Conservation (phyloP, 768 basidiomycete genomes). For the Lentinus tigrinus region DNA sequence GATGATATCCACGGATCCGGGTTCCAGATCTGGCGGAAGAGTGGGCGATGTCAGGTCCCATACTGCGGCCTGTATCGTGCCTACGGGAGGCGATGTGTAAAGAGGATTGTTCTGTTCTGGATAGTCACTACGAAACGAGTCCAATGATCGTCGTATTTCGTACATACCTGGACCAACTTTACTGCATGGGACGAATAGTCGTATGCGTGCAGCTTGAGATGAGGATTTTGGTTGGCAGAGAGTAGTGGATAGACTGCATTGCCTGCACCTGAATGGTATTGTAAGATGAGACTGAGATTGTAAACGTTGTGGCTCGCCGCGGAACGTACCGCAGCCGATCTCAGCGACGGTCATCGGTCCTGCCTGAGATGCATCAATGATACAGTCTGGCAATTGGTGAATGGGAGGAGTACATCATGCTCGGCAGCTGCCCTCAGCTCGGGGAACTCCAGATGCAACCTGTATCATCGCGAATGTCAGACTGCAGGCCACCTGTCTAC, state of each 20-base stretch:
- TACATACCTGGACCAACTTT: conserved; percentile 78
- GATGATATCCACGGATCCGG: conserved; percentile 78
- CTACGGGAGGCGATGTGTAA: conserved; percentile 65
- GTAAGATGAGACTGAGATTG: neutral
- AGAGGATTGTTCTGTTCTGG: conserved; percentile 61
- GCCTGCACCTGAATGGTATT: conserved; percentile 70
- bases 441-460: conserved; percentile 93
- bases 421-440: conserved; percentile 74
- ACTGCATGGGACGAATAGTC: conserved; percentile 92
- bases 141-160: too few species aligned
- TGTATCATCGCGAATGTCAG: conserved; percentile 25
- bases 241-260: conserved; percentile 91
- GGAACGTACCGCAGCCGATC: conserved; percentile 79
- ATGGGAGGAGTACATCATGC: conserved; percentile 46
- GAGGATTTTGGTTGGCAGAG: conserved; percentile 77
- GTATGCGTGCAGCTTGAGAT: conserved; percentile 73
- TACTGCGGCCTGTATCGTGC: conserved; percentile 73
- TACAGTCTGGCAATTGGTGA: neutral
- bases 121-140: neutral
- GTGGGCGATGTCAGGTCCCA: conserved; percentile 84
- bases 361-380: conserved; percentile 46
- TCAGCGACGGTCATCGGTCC: conserved; percentile 79
- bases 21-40: conserved; percentile 62
- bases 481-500: conserved; percentile 5
- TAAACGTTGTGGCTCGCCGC: neutral